Percentiles rank a stretch among this genome's conserved stretches.
These are phyloP conservation scores for Skeletonema grethae DNA, from an alignment of 108 stramenopile genomes.

Conservation along the genomic window DNA sequence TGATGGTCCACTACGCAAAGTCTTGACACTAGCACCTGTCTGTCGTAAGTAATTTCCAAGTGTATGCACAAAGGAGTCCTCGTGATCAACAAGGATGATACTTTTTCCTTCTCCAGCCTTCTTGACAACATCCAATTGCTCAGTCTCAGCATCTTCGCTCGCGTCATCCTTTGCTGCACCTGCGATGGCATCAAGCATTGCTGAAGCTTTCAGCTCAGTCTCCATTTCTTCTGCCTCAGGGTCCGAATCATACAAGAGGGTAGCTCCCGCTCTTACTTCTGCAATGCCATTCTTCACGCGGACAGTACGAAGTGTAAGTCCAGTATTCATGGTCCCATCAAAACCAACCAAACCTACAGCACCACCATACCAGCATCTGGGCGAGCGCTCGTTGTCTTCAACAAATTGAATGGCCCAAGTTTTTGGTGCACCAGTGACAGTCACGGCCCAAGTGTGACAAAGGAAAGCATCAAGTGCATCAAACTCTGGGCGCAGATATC, in stretches of 20 bases:
- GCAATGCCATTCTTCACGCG: conserved; percentile 93
- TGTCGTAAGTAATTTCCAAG: conserved; percentile 97
- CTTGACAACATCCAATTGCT: conserved; percentile 21
- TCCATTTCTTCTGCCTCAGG: conserved; percentile 93
- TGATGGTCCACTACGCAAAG: conserved; percentile 90
- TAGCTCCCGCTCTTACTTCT: conserved; percentile 94
- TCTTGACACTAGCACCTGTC: conserved; percentile 93
- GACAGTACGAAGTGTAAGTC: conserved; percentile 94
- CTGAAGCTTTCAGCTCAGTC: conserved; percentile 97
- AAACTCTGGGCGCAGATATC: conserved; percentile 93
- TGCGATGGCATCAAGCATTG: conserved; percentile 94
- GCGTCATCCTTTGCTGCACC: conserved; percentile 19
- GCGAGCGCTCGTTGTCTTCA: conserved; percentile 93
- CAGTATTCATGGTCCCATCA: conserved; percentile 96
- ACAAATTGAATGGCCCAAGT: conserved; percentile 99
- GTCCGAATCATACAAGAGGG: conserved; percentile 93
- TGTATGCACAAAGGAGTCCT: conserved; percentile 99
- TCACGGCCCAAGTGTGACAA: conserved; percentile 99
- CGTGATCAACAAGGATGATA: conserved; percentile 94
- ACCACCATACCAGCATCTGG: conserved; percentile 97
- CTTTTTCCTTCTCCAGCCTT: conserved; percentile 81
- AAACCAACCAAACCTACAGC: conserved; percentile 98
- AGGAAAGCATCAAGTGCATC: conserved; percentile 98
- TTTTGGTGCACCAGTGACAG: conserved; percentile 98
- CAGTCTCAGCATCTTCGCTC: conserved; percentile 42